A percentile compares a stretch with the other conserved stretches of the same genome.
phyloP scores from a whole-genome alignment of 305 asterid species.

The Stenogyne calaminthoides region DNA sequence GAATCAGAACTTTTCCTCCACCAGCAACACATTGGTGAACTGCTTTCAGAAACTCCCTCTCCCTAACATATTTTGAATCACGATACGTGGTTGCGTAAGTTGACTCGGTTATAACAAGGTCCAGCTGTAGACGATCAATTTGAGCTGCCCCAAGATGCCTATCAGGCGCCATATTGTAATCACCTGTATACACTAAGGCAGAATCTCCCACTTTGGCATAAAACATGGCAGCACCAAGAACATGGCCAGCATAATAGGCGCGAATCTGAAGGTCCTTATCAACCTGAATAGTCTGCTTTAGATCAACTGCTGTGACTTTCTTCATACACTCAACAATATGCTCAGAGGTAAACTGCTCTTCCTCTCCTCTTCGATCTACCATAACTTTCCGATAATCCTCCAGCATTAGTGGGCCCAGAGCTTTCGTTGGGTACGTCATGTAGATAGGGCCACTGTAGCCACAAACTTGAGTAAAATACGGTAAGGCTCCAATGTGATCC shows the following conservation, averaged over 20 bases:
- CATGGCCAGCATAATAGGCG: conserved; percentile 98
- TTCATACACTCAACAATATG: conserved; percentile 78
- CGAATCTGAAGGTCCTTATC: conserved; percentile 83
- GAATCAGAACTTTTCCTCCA: conserved; percentile 95
- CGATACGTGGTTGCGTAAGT: conserved; percentile 93
- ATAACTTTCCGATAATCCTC: conserved; percentile 84
- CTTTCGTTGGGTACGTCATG: conserved; percentile 99
- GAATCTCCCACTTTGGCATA: conserved; percentile 94
- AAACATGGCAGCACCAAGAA: conserved; percentile 98
- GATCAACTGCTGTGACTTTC: conserved; percentile 83
- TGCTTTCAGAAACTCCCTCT: conserved; percentile 88
- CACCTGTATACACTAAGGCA: conserved; percentile 87
- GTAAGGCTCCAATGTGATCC: conserved; percentile 97
- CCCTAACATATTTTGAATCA: conserved; percentile 87
- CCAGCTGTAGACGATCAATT: conserved; percentile 78
- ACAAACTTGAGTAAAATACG: conserved; percentile 91
- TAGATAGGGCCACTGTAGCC: conserved; percentile 92
- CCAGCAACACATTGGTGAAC: conserved; percentile 83
- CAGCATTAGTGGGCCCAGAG: conserved; percentile 84
- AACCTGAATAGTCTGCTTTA: conserved; percentile 84
- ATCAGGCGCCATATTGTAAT: conserved; percentile 92
- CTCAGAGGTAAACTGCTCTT: conserved; percentile 71
- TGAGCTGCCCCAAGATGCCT: conserved; percentile 99
- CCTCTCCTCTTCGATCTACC: conserved; percentile 85
- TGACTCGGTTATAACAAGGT: conserved; percentile 94